Percentiles rank a stretch among this genome's conserved stretches.
Conservation (phyloP, 768 basidiomycete species). For the Lactarius akahatsu region DNA sequence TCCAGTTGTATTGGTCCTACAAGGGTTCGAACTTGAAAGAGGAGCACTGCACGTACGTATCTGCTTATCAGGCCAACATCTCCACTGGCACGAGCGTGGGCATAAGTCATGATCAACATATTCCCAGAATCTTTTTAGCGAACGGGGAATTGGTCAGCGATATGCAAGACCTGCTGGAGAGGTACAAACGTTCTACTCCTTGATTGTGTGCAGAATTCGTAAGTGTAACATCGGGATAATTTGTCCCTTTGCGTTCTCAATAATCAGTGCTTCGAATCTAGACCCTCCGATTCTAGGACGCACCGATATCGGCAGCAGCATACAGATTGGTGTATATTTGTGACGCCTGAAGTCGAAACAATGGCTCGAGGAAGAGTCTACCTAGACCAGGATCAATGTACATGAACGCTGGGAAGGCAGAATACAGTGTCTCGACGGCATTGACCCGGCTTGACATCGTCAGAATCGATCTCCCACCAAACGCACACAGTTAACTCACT, state of each 20-base stretch:
- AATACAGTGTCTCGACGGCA: constrained; percentile 55
- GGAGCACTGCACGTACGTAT: constrained; percentile 23
- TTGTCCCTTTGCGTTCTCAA: background rate
- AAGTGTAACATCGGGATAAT: constrained; percentile 8
- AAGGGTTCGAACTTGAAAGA: no score
- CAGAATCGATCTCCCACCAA: background rate
- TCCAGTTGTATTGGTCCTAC: background rate
- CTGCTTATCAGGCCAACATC: constrained; percentile 31
- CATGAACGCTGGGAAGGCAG: constrained; percentile 51
- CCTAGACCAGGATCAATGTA: constrained; percentile 56
- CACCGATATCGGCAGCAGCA: constrained; percentile 31
- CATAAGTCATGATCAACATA: constrained; percentile 39
- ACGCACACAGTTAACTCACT: background rate
- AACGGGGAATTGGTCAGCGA: background rate
- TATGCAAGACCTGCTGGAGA: background rate
- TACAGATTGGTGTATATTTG: constrained; percentile 22
- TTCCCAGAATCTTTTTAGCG: constrained; percentile 34
- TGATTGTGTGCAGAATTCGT: background rate
- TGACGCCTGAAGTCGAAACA: constrained; percentile 28
- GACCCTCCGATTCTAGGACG: background rate
- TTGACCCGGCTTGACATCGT: constrained; percentile 35
- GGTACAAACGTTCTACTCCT: constrained; percentile 21
- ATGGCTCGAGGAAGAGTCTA: constrained; percentile 27
- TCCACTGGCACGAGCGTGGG: constrained; percentile 33
- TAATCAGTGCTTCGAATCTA: background rate